Evolutionary conservation across 2,329 filamentous ascomycete species (phyloP).

Genomic region (Sporothrix pseudoabietina): DNA sequence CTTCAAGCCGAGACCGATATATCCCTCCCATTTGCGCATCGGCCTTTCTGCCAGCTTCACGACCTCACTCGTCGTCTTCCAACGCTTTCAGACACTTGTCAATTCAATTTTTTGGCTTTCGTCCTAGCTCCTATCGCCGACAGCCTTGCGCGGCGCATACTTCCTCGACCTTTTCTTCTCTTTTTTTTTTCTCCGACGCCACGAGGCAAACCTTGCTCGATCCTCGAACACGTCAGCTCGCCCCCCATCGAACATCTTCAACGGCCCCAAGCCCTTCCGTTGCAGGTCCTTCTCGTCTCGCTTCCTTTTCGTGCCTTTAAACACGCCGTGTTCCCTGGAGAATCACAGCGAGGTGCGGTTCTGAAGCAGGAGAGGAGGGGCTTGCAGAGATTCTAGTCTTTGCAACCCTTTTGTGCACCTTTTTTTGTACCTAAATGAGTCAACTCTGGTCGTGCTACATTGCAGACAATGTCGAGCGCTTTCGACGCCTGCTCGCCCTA

Average conservation of each 20-base stretch:
- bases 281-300: slow-evolving; percentile 29
- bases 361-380: slow-evolving; percentile 51
- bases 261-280: not conserved
- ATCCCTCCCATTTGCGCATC: not conserved
- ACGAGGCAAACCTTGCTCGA: not conserved
- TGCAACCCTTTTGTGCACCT: not conserved
- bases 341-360: slow-evolving; percentile 84
- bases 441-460: slow-evolving; percentile 96
- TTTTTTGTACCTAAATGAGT: slow-evolving; percentile 62
- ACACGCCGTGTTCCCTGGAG: slow-evolving; percentile 82
- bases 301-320: slow-evolving; percentile 70
- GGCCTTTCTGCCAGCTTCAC: not conserved
- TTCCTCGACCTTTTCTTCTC: not conserved
- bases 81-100: not conserved
- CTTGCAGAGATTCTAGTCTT: slow-evolving; percentile 28
- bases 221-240: not conserved
- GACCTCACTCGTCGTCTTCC: not conserved
- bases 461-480: slow-evolving; percentile 95
- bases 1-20: slow-evolving; percentile 5
- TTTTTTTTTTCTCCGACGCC: not conserved
- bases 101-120: not conserved
- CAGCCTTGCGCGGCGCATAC: slow-evolving; percentile 15
- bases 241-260: not conserved
- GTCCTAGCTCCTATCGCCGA: not conserved
- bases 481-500: slow-evolving; percentile 83